Evolutionary conservation across 495 filamentous ascomycete genomes (phyloP).

Genomic region (Podospora pseudocomata): DNA sequence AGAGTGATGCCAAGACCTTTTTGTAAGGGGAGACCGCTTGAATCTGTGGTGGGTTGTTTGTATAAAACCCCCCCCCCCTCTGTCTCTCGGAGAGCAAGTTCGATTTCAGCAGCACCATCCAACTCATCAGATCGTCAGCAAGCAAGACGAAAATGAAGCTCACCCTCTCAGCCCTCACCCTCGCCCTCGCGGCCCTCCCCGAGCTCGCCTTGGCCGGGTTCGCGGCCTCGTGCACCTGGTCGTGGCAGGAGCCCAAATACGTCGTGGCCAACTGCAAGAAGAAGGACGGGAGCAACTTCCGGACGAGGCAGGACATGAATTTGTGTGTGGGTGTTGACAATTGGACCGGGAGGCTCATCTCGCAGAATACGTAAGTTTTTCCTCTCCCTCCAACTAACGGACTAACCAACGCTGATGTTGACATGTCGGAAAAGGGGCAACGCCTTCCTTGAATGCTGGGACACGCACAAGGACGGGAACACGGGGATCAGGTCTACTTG

Average conservation of each 20-base stretch:
- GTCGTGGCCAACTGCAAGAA: neutral
- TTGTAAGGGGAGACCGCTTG: no score
- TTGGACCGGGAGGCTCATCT: neutral
- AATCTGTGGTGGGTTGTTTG: no score
- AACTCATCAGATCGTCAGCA: no score
- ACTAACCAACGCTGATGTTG: no score
- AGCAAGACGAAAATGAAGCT: neutral
- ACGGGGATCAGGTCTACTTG: neutral
- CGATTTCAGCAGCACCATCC: no score
- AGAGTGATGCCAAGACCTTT: no score
- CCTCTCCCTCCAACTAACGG: no score
- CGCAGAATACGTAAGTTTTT: neutral
- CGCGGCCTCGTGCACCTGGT: neutral
- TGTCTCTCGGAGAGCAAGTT: no score
- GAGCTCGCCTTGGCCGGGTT: neutral
- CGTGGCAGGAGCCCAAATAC: neutral
- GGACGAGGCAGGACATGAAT: neutral
- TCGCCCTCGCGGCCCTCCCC: neutral
- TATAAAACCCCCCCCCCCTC: no score
- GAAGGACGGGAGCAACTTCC: neutral
- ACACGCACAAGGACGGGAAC: neutral
- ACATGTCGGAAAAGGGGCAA: neutral
- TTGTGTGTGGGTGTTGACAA: neutral
- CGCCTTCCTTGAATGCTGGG: neutral
- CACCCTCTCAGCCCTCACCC: neutral